Base-by-base conservation (phyloP, 1,139 yeast genomes). In the Yamadazyma blattariae region DNA sequence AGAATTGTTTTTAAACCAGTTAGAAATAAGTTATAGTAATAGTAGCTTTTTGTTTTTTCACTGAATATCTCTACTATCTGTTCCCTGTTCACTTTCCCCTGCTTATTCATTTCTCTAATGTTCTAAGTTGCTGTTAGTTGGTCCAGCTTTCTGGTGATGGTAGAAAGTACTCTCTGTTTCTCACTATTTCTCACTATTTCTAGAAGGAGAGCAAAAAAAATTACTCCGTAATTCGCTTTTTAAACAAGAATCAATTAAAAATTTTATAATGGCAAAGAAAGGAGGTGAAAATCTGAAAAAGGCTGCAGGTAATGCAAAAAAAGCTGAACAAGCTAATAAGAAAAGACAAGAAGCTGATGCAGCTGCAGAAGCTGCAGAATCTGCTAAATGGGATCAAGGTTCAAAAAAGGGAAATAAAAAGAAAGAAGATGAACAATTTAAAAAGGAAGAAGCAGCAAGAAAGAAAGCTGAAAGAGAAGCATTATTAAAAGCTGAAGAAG, bases 341-440 rank as follows among this genome's bases (percentile, higher is more conserved):
- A 80, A 81, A 62, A 68, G 71, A 35, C 75, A 71, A 33, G 86
- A 72, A 7, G 77, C 72, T 27, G 67, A 59, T 3, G 71, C 67
- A 7, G 66, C 61, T 12, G 61, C 57, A 5, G 82, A 67, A 38
- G 75, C 74, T 3, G 76, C 61, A 3, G 92, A 83, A 54, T 80
- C 79, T 14, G 64, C 72, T 10, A 67, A 76, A 42, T 86, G 95
- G 95, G 76, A 73, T 2, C 70, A 80, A 28, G 95, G 95, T 17
- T 51, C 87, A 24, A 85, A 85, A 63, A 80, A 79, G 57, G 77
- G 74, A 29, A 79, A 72, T 57, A 76, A 79, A 62, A 85, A 85
- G 71, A 81, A 80, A 59, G 83, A 77, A 42, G 84, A 81, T 39
- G 74, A 69, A 16, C 70, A 67, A 41, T 73, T 75, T 40, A 79